Percentiles rank a stretch among this genome's conserved stretches.
phyloP scores from a whole-genome alignment of 1,284 basidiomycete species.

The Heterobasidion parviporum region DNA sequence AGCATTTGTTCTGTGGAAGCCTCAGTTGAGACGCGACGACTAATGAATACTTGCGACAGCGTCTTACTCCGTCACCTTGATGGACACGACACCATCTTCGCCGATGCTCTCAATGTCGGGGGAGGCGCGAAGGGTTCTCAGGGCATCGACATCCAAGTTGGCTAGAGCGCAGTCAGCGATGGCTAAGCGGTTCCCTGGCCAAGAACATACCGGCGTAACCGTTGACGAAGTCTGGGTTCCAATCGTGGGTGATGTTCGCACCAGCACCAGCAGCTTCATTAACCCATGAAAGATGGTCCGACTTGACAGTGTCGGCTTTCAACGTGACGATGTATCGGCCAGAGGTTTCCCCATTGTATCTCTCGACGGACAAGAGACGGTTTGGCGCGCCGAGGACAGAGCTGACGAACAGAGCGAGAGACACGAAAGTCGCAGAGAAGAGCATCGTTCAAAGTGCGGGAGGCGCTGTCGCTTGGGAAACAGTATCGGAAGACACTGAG shows the following conservation, averaged over 20 bases:
- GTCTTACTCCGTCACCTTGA: conserved; percentile 11
- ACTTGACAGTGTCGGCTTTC: conserved; percentile 38
- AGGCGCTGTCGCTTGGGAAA: neutral
- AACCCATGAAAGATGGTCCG: conserved; percentile 18
- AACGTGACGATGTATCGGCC: conserved; percentile 51
- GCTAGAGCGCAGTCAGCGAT: neutral
- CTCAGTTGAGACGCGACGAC: conserved; percentile 6
- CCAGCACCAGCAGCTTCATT: conserved; percentile 25
- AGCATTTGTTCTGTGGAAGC: conserved; percentile 16
- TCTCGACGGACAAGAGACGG: conserved; percentile 27
- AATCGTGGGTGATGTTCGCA: conserved; percentile 27
- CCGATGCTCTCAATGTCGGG: conserved; percentile 61
- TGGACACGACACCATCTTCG: conserved; percentile 13
- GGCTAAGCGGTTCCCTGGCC: neutral
- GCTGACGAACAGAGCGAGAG: conserved; percentile 20
- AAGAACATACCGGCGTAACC: conserved; percentile 49
- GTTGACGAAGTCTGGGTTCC: conserved; percentile 30
- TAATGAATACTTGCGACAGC: neutral
- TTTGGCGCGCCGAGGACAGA: conserved; percentile 20
- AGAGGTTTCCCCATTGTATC: conserved; percentile 19
- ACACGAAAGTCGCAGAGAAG: conserved; percentile 15
- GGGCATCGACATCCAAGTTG: conserved; percentile 45
- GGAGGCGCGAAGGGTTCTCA: conserved; percentile 47
- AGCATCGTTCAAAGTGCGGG: conserved; percentile 14
- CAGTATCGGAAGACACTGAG: neutral